Conservation (phyloP, 2,329 filamentous ascomycete genomes). For the Nannizziopsis barbatae region DNA sequence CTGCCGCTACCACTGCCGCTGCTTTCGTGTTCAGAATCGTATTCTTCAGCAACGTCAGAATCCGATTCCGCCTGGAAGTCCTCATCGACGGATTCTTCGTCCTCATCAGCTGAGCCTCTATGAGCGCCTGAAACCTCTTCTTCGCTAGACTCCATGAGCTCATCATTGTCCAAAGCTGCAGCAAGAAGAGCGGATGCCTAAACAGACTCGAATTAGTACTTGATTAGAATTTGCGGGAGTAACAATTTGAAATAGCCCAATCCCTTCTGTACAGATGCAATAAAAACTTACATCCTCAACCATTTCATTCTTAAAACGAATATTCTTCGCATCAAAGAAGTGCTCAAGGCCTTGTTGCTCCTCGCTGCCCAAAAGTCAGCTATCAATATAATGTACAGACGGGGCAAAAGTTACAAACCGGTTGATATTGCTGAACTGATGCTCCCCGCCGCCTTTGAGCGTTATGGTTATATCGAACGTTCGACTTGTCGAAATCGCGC, state of each 20-base stretch:
- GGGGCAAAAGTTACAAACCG: conserved; percentile 41
- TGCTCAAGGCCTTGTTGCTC: conserved; percentile 92
- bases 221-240: not conserved
- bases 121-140: conserved; percentile 62
- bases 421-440: conserved; percentile 98
- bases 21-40: conserved; percentile 81
- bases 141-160: conserved; percentile 73
- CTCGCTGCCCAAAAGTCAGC: conserved; percentile 44
- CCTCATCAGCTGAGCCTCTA: conserved; percentile 86
- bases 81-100: conserved; percentile 89
- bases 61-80: conserved; percentile 90
- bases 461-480: conserved; percentile 95
- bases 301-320: conserved; percentile 98
- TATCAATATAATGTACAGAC: not conserved
- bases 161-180: conserved; percentile 71
- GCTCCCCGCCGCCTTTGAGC: conserved; percentile 80
- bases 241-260: not conserved
- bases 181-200: conserved; percentile 54
- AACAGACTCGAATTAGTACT: conserved; percentile 20
- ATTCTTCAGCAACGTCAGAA: conserved; percentile 93
- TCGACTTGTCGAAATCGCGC: conserved; percentile 81
- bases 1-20: conserved; percentile 52
- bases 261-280: not conserved
- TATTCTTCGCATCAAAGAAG: conserved; percentile 91
- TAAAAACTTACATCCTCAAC: conserved; percentile 67